Evolutionary conservation across 495 filamentous ascomycete species (phyloP).

Genomic region (Xanthoparmelia taractica): DNA sequence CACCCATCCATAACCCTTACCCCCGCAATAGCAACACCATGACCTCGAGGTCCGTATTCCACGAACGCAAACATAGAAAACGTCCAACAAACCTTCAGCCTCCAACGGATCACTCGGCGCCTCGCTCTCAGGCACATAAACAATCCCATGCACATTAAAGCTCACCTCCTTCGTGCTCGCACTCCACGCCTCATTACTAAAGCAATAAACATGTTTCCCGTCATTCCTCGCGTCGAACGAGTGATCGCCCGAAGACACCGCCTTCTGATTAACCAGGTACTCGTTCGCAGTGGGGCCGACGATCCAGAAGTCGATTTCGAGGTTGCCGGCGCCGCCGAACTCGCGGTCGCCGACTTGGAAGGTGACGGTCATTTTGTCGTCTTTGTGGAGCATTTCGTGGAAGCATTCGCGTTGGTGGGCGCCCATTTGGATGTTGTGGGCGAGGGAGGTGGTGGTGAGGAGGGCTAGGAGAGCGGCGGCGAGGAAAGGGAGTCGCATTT

Average conservation of each 20-base stretch:
- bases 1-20: background rate
- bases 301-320: constrained; percentile 98
- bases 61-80: background rate
- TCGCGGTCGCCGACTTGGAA: constrained; percentile 98
- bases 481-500: constrained; percentile 53
- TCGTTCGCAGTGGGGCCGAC: constrained; percentile 67
- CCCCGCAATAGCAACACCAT: background rate
- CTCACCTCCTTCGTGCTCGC: constrained; percentile 92
- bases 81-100: constrained; percentile 57
- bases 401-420: constrained; percentile 94
- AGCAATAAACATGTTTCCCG: constrained; percentile 92
- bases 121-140: constrained; percentile 89
- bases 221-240: constrained; percentile 79
- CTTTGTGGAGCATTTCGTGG: constrained; percentile 83
- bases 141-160: constrained; percentile 98
- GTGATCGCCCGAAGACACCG: constrained; percentile 82
- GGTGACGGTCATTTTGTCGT: constrained; percentile 96
- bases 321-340: constrained; percentile 87
- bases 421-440: constrained; percentile 91
- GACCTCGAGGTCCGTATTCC: background rate
- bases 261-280: constrained; percentile 69
- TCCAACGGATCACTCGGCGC: constrained; percentile 81
- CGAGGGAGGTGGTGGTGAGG: constrained; percentile 53
- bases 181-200: constrained; percentile 95
- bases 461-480: constrained; percentile 56